phyloP scores from a whole-genome alignment of 2,329 filamentous ascomycete genomes.

The Fusarium lyarnte region DNA sequence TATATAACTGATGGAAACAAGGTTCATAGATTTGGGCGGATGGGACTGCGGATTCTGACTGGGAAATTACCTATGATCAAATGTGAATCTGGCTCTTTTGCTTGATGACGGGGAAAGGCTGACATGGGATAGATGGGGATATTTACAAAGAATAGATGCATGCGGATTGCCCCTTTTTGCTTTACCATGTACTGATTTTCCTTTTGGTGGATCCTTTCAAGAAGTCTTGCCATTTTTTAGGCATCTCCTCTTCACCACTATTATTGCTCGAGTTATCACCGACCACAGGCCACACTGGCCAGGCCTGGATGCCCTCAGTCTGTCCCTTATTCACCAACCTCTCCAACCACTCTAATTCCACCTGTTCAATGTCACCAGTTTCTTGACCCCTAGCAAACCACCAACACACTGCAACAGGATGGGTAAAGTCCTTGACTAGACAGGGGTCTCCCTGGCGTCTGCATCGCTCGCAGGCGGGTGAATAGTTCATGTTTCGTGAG shows the following conservation, averaged over 20 bases:
- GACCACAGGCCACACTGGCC: slow-evolving; percentile 29
- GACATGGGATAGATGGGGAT: neutral
- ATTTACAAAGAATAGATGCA: neutral
- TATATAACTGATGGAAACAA: neutral
- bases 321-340: neutral
- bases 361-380: neutral
- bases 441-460: slow-evolving; percentile 41
- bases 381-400: slow-evolving; percentile 1
- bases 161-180: neutral
- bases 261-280: slow-evolving; percentile 6
- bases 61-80: neutral
- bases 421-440: slow-evolving; percentile 56
- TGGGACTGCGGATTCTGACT: neutral
- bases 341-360: slow-evolving; percentile 4
- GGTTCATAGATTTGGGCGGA: neutral
- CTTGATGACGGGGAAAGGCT: neutral
- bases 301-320: neutral
- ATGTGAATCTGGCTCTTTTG: neutral
- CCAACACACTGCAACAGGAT: slow-evolving; percentile 55
- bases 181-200: neutral
- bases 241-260: neutral
- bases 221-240: slow-evolving; percentile 22
- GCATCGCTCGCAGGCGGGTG: slow-evolving; percentile 33
- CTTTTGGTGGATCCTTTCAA: slow-evolving; percentile 6
- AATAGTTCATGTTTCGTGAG: slow-evolving; percentile 27